phyloP scores from a whole-genome alignment of 306 rosid genomes.

The Medicago arabica region DNA sequence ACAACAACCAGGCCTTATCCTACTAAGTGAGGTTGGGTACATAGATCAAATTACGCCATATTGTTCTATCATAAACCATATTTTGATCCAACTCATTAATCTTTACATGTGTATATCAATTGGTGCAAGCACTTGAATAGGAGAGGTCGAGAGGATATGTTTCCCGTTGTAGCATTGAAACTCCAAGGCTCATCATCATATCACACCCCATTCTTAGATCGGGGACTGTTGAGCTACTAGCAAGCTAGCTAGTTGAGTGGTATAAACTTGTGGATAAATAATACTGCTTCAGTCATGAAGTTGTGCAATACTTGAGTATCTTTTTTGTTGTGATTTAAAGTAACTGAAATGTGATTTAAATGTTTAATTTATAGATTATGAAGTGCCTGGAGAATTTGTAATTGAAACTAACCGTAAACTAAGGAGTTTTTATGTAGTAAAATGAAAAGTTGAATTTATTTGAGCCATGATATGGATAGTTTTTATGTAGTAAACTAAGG shows the following conservation, averaged over 20 bases:
- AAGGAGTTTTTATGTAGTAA: neutral
- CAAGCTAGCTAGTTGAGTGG: neutral
- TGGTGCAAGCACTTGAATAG: neutral
- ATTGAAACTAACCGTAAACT: neutral
- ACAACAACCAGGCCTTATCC: too few relatives aligned
- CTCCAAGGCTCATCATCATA: conserved; percentile 1
- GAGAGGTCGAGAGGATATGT: neutral
- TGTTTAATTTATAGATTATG: conserved; percentile 19
- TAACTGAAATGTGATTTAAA: conserved; percentile 7
- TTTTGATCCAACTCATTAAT: too few relatives aligned
- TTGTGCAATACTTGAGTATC: conserved; percentile 8
- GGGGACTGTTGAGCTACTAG: conserved; percentile 11
- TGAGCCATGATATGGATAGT: conserved; percentile 21
- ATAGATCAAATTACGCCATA: too few relatives aligned
- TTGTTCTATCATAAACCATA: too few relatives aligned
- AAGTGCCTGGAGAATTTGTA: conserved; percentile 2
- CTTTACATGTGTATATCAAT: neutral
- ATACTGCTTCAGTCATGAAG: conserved; percentile 1
- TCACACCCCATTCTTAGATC: neutral
- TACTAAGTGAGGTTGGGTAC: too few relatives aligned
- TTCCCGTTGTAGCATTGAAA: neutral
- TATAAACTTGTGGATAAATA: conserved; percentile 1
- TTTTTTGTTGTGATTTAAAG: neutral
- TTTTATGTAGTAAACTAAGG: too few relatives aligned
- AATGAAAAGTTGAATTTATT: conserved; percentile 7